These are phyloP conservation scores for Chaetomiaceae sp. DNA, from an alignment of 2,329 filamentous ascomycete species.

Conservation along the genomic window DNA sequence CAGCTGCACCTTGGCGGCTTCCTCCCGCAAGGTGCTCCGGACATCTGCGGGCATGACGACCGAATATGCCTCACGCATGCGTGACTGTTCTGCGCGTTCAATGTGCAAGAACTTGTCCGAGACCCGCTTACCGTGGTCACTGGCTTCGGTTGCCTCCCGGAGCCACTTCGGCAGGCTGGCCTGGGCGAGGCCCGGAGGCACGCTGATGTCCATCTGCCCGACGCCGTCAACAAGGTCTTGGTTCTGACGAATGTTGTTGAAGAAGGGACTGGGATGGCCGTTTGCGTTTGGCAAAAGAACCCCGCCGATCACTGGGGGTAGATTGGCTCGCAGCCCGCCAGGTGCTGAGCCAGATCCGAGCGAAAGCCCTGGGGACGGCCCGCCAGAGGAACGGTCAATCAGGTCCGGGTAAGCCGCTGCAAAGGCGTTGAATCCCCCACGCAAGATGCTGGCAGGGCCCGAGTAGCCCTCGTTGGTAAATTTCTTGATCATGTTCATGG, in stretches of 20 bases:
- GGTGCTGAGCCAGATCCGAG: conserved; percentile 42
- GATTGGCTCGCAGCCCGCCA: conserved; percentile 37
- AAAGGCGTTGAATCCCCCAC: conserved; percentile 77
- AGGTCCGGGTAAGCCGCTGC: conserved; percentile 59
- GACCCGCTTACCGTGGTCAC: conserved; percentile 72
- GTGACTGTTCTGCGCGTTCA: conserved; percentile 77
- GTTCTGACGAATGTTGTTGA: conserved; percentile 92
- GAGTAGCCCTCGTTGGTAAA: conserved; percentile 79
- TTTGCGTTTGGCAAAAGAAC: conserved; percentile 71
- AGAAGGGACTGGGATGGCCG: conserved; percentile 79
- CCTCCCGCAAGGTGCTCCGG: conserved; percentile 20
- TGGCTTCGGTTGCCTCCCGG: conserved; percentile 57
- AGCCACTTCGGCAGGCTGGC: conserved; percentile 72
- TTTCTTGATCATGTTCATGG: conserved; percentile 87
- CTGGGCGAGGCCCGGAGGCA: conserved; percentile 43
- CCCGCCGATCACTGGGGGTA: conserved; percentile 81
- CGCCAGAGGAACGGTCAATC: conserved; percentile 49
- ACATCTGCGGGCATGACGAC: conserved; percentile 42
- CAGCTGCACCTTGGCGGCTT: conserved; percentile 55
- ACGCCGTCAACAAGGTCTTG: conserved; percentile 93
- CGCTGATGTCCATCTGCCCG: conserved; percentile 64
- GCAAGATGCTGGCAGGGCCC: conserved; percentile 68
- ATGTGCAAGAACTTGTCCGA: conserved; percentile 80
- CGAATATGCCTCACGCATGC: conserved; percentile 78
- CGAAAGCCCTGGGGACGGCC: conserved; percentile 44